Conservation (phyloP, 495 filamentous ascomycete genomes). For the Collariella sp. region DNA sequence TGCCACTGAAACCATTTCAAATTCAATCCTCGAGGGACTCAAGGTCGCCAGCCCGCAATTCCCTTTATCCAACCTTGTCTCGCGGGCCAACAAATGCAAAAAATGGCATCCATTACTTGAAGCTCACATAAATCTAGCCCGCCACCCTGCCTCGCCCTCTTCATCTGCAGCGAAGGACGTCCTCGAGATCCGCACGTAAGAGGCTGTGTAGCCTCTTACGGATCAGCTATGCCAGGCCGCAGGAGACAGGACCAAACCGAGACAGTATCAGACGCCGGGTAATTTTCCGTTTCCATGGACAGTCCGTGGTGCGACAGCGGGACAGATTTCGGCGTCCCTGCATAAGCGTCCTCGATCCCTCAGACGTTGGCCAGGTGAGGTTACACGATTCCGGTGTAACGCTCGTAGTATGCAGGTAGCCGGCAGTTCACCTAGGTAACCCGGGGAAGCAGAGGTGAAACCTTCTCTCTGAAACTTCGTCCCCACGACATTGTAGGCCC, state of each 20-base stretch:
- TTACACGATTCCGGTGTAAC: not conserved
- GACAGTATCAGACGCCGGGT: not conserved
- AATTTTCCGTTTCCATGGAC: not conserved
- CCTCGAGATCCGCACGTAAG: not conserved
- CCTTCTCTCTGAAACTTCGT: no score
- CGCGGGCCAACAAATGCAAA: no score
- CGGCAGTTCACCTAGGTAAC: no score
- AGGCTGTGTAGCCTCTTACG: not conserved
- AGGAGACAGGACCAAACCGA: not conserved
- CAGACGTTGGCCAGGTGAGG: not conserved
- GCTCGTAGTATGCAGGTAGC: no score
- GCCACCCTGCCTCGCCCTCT: no score
- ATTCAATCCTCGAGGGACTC: no score
- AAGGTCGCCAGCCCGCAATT: no score
- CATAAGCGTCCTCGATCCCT: not conserved
- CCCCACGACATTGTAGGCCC: no score
- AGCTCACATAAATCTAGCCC: no score
- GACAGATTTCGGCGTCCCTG: not conserved
- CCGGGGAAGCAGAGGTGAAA: no score
- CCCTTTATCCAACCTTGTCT: no score
- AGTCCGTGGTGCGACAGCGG: not conserved
- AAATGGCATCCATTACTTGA: not conserved
- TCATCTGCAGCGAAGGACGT: not conserved
- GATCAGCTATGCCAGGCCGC: not conserved
- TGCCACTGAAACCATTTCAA: no score